Percentiles rank a stretch among this genome's conserved stretches.
Conservation (phyloP, 257 asterid species). For the Jacaranda mimosifolia region DNA sequence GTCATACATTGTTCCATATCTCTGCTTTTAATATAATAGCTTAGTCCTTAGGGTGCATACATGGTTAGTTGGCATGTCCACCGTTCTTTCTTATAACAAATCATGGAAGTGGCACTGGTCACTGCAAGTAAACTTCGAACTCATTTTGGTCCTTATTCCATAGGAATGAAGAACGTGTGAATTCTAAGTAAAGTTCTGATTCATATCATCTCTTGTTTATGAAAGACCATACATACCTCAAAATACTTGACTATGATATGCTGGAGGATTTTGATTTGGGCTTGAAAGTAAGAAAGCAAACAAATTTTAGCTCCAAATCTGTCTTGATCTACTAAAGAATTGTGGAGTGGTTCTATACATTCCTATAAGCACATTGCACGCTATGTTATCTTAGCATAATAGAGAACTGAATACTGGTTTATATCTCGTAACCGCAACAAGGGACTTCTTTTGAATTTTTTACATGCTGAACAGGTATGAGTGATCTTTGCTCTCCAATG, state of each 20-base stretch:
- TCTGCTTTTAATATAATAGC: too few species aligned
- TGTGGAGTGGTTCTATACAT: neutral
- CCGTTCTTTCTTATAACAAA: too few species aligned
- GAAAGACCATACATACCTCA: neutral
- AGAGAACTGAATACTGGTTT: constrained; percentile 8
- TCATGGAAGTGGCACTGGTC: too few species aligned
- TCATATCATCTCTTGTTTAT: too few species aligned
- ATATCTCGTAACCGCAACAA: neutral
- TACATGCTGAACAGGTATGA: constrained; percentile 77
- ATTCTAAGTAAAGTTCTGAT: too few species aligned
- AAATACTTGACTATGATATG: neutral
- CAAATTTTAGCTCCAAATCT: neutral
- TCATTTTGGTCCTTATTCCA: too few species aligned
- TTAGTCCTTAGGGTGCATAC: too few species aligned
- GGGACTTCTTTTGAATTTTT: constrained; percentile 23
- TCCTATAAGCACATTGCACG: neutral
- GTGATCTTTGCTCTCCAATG: constrained; percentile 98
- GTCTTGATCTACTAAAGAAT: neutral
- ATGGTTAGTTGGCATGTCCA: too few species aligned
- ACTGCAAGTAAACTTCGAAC: too few species aligned
- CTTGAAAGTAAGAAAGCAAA: neutral
- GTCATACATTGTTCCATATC: neutral
- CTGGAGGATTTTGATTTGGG: constrained; percentile 6
- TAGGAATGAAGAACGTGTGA: too few species aligned
- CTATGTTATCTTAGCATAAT: neutral